phyloP scores from a whole-genome alignment of 768 basidiomycete genomes.

The Omphalotus guepiniiformis region DNA sequence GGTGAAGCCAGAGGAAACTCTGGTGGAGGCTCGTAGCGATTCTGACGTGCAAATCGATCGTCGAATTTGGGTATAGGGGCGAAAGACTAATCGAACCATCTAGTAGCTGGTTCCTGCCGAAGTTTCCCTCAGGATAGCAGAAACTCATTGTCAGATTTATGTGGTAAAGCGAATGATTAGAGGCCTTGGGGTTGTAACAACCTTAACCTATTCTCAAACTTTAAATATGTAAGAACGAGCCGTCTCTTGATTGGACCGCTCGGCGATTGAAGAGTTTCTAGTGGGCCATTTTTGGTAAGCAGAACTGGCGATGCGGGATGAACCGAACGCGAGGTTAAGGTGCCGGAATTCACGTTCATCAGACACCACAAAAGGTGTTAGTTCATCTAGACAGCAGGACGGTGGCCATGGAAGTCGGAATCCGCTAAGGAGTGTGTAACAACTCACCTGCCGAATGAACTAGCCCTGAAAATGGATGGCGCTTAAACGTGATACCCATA shows the following conservation, averaged over 20 bases:
- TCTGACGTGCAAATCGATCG: constrained; percentile 97
- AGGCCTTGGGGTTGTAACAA: constrained; percentile 86
- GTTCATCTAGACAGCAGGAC: constrained; percentile 87
- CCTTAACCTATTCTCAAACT: constrained; percentile 81
- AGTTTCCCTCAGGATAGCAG: constrained; percentile 72
- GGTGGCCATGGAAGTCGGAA: constrained; percentile 86
- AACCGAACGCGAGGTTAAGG: constrained; percentile 71
- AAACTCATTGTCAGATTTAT: constrained; percentile 55
- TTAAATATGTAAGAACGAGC: constrained; percentile 85
- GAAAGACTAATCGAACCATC: constrained; percentile 95
- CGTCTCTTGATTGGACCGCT: constrained; percentile 79
- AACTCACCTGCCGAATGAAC: constrained; percentile 89
- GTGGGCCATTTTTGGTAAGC: constrained; percentile 79
- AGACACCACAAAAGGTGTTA: constrained; percentile 84
- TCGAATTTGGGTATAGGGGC: constrained; percentile 94
- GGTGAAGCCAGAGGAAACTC: constrained; percentile 95
- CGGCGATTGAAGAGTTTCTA: constrained; percentile 78
- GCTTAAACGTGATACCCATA: constrained; percentile 85
- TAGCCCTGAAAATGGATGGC: constrained; percentile 91
- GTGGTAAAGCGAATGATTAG: constrained; percentile 88
- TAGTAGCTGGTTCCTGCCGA: constrained; percentile 92
- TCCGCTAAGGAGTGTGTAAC: constrained; percentile 85
- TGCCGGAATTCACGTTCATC: constrained; percentile 80
- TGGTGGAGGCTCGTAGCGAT: constrained; percentile 94
- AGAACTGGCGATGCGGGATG: constrained; percentile 68